Evolutionary conservation across 2,329 filamentous ascomycete species (phyloP).

Genomic region (Exophiala lecanii-corni): DNA sequence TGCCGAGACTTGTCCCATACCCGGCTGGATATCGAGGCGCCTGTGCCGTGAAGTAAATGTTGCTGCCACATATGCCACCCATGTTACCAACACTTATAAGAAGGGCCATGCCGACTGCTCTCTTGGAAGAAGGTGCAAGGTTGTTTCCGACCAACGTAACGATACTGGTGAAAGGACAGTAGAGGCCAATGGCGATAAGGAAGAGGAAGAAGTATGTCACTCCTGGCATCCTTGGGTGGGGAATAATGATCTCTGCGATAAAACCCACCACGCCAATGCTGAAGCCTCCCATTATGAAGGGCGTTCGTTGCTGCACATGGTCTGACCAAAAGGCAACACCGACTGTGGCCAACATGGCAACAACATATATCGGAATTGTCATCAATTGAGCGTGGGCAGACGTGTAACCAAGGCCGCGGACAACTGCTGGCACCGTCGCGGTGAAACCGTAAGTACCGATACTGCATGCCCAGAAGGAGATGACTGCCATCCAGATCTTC

Average conservation of each 20-base stretch:
- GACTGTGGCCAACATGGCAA: slow-evolving; percentile 61
- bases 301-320: slow-evolving; percentile 51
- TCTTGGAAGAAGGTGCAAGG: slow-evolving; percentile 65
- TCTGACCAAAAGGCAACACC: slow-evolving; percentile 50
- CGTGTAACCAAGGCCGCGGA: slow-evolving; percentile 37
- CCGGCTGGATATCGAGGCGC: slow-evolving; percentile 35
- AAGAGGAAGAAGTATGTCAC: slow-evolving; percentile 30
- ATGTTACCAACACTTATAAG: slow-evolving; percentile 61
- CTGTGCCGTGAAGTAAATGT: slow-evolving; percentile 36
- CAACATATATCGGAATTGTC: slow-evolving; percentile 40
- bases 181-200: slow-evolving; percentile 59
- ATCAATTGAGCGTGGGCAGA: slow-evolving; percentile 37
- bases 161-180: slow-evolving; percentile 52
- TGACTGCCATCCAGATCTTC: slow-evolving; percentile 54
- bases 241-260: slow-evolving; percentile 53
- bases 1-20: slow-evolving; percentile 34
- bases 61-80: slow-evolving; percentile 43
- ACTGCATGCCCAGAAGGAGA: slow-evolving; percentile 22
- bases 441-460: slow-evolving; percentile 21
- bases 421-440: slow-evolving; percentile 32
- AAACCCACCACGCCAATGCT: slow-evolving; percentile 58
- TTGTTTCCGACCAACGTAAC: slow-evolving; percentile 69
- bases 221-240: slow-evolving; percentile 42
- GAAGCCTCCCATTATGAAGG: slow-evolving; percentile 60
- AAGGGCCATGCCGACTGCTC: slow-evolving; percentile 61